These are phyloP conservation scores for Krasilnikovozyma curviuscula DNA, from an alignment of 768 basidiomycete genomes.

Conservation along the genomic window DNA sequence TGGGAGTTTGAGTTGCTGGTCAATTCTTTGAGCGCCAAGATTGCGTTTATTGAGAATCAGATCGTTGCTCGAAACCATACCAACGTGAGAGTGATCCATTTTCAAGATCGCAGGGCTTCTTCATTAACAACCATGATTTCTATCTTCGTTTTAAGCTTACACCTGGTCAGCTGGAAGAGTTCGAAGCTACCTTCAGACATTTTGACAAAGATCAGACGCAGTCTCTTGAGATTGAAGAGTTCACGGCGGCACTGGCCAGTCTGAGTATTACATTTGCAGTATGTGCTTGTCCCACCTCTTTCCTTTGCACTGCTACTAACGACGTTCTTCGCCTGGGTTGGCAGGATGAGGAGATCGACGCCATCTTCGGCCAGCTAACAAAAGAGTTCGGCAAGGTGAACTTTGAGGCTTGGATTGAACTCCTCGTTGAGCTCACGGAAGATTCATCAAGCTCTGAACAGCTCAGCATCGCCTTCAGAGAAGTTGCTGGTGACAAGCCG, in stretches of 20 bases:
- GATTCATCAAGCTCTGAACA: slow-evolving; percentile 87
- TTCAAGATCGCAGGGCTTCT: neutral
- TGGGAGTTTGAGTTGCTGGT: slow-evolving; percentile 72
- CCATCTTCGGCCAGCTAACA: slow-evolving; percentile 59
- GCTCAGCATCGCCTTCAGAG: slow-evolving; percentile 78
- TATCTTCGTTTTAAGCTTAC: slow-evolving; percentile 35
- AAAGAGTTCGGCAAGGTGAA: slow-evolving; percentile 71
- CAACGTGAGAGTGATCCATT: neutral
- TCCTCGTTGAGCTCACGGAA: slow-evolving; percentile 85
- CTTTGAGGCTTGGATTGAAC: slow-evolving; percentile 84
- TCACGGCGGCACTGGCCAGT: slow-evolving; percentile 85
- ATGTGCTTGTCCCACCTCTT: slow-evolving; percentile 14
- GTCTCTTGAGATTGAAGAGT: slow-evolving; percentile 61
- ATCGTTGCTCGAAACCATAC: slow-evolving; percentile 25
- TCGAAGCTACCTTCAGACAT: slow-evolving; percentile 91
- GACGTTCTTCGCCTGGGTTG: too few species aligned
- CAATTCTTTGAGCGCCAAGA: slow-evolving; percentile 65
- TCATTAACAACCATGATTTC: neutral
- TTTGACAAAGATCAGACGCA: slow-evolving; percentile 89
- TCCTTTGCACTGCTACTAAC: too few species aligned
- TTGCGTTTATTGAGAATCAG: slow-evolving; percentile 94
- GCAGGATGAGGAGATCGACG: slow-evolving; percentile 74
- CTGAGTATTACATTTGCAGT: slow-evolving; percentile 83
- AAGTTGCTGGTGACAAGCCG: slow-evolving; percentile 77
- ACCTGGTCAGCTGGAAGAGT: slow-evolving; percentile 86